Conservation (phyloP, 2,329 filamentous ascomycete species). For the Dactylellina cionopaga region DNA sequence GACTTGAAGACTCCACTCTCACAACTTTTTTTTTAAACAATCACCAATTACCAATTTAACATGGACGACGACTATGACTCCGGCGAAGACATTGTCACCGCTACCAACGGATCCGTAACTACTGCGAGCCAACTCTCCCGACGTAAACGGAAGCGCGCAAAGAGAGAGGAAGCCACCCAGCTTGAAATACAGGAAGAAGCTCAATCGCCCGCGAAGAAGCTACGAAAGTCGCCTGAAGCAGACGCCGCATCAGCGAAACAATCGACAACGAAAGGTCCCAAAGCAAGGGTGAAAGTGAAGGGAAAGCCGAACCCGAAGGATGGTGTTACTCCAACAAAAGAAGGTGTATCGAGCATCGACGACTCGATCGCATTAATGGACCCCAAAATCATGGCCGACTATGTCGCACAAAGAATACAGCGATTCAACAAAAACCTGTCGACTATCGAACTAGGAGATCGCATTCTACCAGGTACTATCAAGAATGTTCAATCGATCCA, state of each 20-base stretch:
- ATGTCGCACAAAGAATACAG: slow-evolving; percentile 80
- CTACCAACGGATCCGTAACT: slow-evolving; percentile 15
- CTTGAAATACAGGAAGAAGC: slow-evolving; percentile 8
- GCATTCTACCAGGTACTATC: slow-evolving; percentile 76
- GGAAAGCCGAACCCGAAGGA: slow-evolving; percentile 30
- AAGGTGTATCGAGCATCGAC: slow-evolving; percentile 68
- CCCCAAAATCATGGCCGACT: slow-evolving; percentile 81
- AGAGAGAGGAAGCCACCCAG: slow-evolving; percentile 18
- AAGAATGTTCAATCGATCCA: neutral
- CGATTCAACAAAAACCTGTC: slow-evolving; percentile 84
- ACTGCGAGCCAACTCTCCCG: slow-evolving; percentile 34
- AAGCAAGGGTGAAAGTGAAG: slow-evolving; percentile 35
- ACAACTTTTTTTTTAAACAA: neutral
- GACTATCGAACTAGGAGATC: slow-evolving; percentile 82
- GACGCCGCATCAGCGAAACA: neutral
- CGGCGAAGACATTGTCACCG: slow-evolving; percentile 44
- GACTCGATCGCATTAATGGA: slow-evolving; percentile 84
- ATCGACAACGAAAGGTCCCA: slow-evolving; percentile 2
- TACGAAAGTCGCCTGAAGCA: slow-evolving; percentile 24
- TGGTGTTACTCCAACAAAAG: slow-evolving; percentile 31
- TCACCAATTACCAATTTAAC: neutral
- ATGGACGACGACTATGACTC: slow-evolving; percentile 54
- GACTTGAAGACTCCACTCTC: neutral
- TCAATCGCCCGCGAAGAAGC: slow-evolving; percentile 26
- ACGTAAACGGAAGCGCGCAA: slow-evolving; percentile 44